Conservation (phyloP, 1,139 yeast genomes). For the Pichia sp. region DNA sequence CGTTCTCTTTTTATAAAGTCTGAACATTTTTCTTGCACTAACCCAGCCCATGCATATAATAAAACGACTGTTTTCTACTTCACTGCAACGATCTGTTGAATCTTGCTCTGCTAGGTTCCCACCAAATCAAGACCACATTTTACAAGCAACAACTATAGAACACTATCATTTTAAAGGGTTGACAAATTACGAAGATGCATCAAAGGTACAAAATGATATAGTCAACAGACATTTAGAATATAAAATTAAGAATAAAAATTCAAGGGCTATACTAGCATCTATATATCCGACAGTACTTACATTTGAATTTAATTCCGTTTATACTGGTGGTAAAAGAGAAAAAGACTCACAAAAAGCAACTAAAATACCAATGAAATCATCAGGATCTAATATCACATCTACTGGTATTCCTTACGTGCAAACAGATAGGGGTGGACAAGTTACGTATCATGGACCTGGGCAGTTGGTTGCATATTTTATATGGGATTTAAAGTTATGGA, state of each 20-base stretch:
- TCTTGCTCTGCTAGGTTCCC: constrained; percentile 9
- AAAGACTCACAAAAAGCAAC: constrained; percentile 34
- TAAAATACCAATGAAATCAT: constrained; percentile 36
- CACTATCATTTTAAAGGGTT: constrained; percentile 59
- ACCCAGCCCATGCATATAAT: not conserved
- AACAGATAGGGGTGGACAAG: constrained; percentile 91
- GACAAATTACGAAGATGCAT: constrained; percentile 53
- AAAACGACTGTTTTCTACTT: not conserved
- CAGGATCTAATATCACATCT: constrained; percentile 24
- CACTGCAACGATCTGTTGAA: not conserved
- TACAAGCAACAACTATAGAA: constrained; percentile 33
- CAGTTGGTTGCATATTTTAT: constrained; percentile 85
- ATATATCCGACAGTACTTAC: constrained; percentile 46
- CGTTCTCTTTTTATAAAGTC: not conserved
- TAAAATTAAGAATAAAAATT: constrained; percentile 15
- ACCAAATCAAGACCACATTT: constrained; percentile 3
- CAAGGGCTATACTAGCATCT: constrained; percentile 3
- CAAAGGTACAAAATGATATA: constrained; percentile 52
- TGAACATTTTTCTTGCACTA: not conserved
- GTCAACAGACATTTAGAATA: constrained; percentile 50
- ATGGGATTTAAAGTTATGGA: constrained; percentile 61
- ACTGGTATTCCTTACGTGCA: constrained; percentile 83
- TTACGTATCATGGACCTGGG: constrained; percentile 95
- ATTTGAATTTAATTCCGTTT: constrained; percentile 77
- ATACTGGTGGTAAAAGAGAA: constrained; percentile 85